Percentiles rank a stretch among this genome's conserved stretches.
Conservation (phyloP, 2,329 filamentous ascomycete genomes). For the Clarireedia paspali region DNA sequence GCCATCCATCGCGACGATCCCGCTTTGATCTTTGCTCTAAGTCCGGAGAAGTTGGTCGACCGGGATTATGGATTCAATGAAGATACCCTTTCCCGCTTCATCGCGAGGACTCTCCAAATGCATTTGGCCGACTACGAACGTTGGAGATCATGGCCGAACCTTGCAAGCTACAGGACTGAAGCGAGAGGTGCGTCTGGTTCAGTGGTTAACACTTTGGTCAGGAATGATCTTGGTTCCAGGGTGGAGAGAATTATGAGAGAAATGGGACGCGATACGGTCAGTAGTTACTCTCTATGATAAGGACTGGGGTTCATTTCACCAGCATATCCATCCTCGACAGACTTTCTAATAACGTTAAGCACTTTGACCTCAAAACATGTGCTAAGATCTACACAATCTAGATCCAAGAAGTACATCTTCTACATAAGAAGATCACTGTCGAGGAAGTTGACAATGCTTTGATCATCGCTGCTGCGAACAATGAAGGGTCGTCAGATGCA, state of each 20-base stretch:
- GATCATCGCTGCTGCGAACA: constrained; percentile 57
- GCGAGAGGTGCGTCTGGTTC: not conserved
- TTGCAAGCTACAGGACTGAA: not conserved
- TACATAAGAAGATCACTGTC: constrained; percentile 42
- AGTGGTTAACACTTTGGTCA: not conserved
- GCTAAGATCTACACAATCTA: not conserved
- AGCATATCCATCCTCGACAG: not conserved
- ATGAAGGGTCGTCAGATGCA: constrained; percentile 61
- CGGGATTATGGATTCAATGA: constrained; percentile 67
- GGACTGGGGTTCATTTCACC: not conserved
- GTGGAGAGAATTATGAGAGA: constrained; percentile 14
- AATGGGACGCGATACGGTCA: constrained; percentile 7
- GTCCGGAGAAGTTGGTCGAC: constrained; percentile 56
- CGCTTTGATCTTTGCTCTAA: not conserved
- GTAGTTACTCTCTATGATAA: not conserved
- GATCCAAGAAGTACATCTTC: not conserved
- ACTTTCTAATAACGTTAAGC: not conserved
- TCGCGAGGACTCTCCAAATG: constrained; percentile 40
- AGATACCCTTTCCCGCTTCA: constrained; percentile 53
- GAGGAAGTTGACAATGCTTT: constrained; percentile 66
- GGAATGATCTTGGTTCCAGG: constrained; percentile 1
- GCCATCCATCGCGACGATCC: constrained; percentile 22
- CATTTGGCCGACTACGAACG: not conserved
- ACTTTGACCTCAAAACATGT: not conserved
- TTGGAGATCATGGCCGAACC: not conserved